Evolutionary conservation across 2,329 filamentous ascomycete species (phyloP), one percentile per base, ranked within the genome.

Genomic region (Ciborinia camelliae): DNA sequence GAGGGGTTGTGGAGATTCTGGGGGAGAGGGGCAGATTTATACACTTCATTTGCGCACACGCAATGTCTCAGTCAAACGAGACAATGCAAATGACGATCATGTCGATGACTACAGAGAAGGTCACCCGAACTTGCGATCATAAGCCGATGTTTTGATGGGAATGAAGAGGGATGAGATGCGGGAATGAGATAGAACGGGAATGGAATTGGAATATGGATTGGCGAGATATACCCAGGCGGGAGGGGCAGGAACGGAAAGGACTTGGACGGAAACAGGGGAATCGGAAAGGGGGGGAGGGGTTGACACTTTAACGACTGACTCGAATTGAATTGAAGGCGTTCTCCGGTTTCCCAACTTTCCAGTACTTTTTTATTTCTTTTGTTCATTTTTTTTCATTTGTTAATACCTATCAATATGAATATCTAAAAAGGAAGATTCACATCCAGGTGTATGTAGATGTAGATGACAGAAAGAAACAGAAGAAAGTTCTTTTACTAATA

Each of bases 1-100:
- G 68, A 65, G 51, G 52, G 45, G 41, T n/a, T n/a, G 47, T 30
- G 3, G 23, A 18, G 20, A 10, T 45, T 45, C 65, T 50, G 52
- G 68, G 65, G 53, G 53, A n/a, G 15, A 8, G 18, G 18, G 41
- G 2, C 8, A 35, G n/a, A 15, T 4, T 37, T 20, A 26, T 20
- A 18, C 2, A 23, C 6, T 18, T 54, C 14, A 26, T 54, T 7
- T 1, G 10, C 1, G n/a, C 14, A 39, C 7, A 26, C n/a, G n/a
- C n/a, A 26, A 28, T 10, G 2, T 47, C 4, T 47, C 43, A 30
- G 20, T 14, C 28, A 47, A 47, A 37, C 8, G 8, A 58, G 4
- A 35, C 4, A 2, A 20, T 47, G 8, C n/a, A 28, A 26, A 58
- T 12, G 3, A 58, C 12, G 10, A 26, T 43, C 26, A 12, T 57